Conservation (phyloP, 352 stramenopile genomes). For the Phytopythium oedochilum region DNA sequence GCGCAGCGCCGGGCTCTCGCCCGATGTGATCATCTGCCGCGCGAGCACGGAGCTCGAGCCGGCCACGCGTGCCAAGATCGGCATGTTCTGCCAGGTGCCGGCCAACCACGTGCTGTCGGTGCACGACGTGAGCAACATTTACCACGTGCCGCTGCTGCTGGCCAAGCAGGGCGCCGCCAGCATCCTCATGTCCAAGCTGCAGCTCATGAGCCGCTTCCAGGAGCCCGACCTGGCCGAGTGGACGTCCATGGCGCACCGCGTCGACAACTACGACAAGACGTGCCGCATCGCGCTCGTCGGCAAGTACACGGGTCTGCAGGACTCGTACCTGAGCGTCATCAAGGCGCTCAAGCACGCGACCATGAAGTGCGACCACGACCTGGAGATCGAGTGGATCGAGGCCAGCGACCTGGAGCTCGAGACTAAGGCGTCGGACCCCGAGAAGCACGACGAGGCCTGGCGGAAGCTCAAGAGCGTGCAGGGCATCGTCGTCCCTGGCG, state of each 20-base stretch:
- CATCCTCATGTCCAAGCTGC: conserved; percentile 91
- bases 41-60: conserved; percentile 89
- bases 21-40: conserved; percentile 98
- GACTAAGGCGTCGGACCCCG: conserved; percentile 62
- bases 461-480: conserved; percentile 89
- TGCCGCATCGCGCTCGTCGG: conserved; percentile 98
- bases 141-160: conserved; percentile 98
- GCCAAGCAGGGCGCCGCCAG: conserved; percentile 94
- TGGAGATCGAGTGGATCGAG: conserved; percentile 98
- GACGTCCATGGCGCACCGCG: conserved; percentile 90
- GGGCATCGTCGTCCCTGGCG: conserved; percentile 97
- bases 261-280: conserved; percentile 89
- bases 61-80: conserved; percentile 95
- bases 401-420: conserved; percentile 92
- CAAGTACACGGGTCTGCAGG: conserved; percentile 99
- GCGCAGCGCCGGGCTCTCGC: conserved; percentile 92
- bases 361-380: conserved; percentile 91
- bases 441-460: conserved; percentile 88
- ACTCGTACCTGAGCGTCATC: conserved; percentile 99
- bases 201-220: conserved; percentile 87
- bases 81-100: conserved; percentile 98
- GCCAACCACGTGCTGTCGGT: conserved; percentile 95
- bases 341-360: conserved; percentile 95
- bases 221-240: conserved; percentile 79
- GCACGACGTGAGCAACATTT: conserved; percentile 99